phyloP scores from a whole-genome alignment of 306 rosid genomes.

The Gynostemma pentaphyllum region DNA sequence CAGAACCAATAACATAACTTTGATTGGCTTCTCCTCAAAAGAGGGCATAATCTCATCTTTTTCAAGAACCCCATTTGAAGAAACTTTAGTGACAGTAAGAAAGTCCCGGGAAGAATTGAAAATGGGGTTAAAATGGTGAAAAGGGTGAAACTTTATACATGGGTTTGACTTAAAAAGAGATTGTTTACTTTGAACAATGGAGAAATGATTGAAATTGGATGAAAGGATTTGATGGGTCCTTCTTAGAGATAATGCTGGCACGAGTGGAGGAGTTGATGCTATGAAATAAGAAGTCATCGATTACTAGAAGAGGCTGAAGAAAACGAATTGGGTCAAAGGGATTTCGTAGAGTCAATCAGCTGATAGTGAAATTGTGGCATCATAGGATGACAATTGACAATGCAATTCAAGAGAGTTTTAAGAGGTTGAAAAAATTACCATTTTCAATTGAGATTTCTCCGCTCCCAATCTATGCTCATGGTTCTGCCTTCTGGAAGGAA shows the following conservation, averaged over 20 bases:
- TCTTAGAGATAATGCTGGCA: slow-evolving; percentile 22
- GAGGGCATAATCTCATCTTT: slow-evolving; percentile 27
- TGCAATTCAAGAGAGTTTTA: neutral
- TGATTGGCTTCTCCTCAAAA: slow-evolving; percentile 37
- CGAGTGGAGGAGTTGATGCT: slow-evolving; percentile 15
- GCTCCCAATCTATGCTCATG: neutral
- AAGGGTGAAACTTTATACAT: slow-evolving; percentile 14
- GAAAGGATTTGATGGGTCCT: slow-evolving; percentile 34
- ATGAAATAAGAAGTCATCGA: slow-evolving; percentile 44
- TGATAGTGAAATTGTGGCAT: neutral
- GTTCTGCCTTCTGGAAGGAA: neutral
- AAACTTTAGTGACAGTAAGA: slow-evolving; percentile 20
- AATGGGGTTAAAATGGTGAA: slow-evolving; percentile 9
- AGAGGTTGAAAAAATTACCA: no score
- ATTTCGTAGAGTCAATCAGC: neutral
- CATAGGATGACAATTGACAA: no score
- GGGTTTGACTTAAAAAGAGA: slow-evolving; percentile 13
- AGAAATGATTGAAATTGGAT: slow-evolving; percentile 10
- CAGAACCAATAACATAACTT: slow-evolving; percentile 51
- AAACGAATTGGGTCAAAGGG: neutral
- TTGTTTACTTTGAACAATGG: neutral
- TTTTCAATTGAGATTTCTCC: neutral
- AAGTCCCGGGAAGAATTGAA: slow-evolving; percentile 13
- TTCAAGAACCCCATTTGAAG: slow-evolving; percentile 29
- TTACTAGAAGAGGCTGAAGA: neutral